Base-by-base conservation (phyloP, 768 basidiomycete species). In the Postia placenta region DNA sequence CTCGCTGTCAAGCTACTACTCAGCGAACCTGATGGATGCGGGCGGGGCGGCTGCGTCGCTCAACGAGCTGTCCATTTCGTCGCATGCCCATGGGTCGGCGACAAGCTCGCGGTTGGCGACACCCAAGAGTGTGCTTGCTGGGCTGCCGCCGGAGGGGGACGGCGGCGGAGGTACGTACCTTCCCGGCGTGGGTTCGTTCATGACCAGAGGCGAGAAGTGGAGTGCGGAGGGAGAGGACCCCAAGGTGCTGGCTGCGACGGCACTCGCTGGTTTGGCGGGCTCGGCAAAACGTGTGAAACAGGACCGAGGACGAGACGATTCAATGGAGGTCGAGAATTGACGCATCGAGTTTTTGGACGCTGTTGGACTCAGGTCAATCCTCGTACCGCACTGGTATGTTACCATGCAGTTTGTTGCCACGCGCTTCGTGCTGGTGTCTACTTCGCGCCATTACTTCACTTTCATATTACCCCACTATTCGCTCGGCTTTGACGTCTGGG, bases 51-150 rank as follows among this genome's bases (percentile, higher is more conserved):
- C 51, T 15, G 52, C 40, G 26, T 51, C 49, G 42, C 51, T 62
- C 19, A 55, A 62, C 46, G 56, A 54, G 39, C 58, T 62, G 19
- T 54, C 61, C 46, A 47, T 62, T 26, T 47, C 56, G 7, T 47
- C 56, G 3, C 30, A 22, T 15, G 47, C 53, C 4, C 33, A n/a
- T 14, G 28, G 44, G 37, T 55, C 57, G 15, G 55, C 53, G 11
- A 42, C 56, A 40, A 51, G 54, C 39, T 55, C 54, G 38, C 54
- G 60, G 27, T 54, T 51, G 35, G 43, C 56, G 42, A 61, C 60
- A 25, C 60, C 60, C 15, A 57, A 56, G 50, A 56, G 50, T 37
- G 42, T 46, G 19, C 25, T 56, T 38, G 33, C 55, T 26, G 47
- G 53, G 4, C 40, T 61, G n/a, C 46, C 57, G 41, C 52, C 60